These are phyloP conservation scores for Boletus vinaceobasis DNA, from an alignment of 768 basidiomycete genomes.

Conservation along the genomic window DNA sequence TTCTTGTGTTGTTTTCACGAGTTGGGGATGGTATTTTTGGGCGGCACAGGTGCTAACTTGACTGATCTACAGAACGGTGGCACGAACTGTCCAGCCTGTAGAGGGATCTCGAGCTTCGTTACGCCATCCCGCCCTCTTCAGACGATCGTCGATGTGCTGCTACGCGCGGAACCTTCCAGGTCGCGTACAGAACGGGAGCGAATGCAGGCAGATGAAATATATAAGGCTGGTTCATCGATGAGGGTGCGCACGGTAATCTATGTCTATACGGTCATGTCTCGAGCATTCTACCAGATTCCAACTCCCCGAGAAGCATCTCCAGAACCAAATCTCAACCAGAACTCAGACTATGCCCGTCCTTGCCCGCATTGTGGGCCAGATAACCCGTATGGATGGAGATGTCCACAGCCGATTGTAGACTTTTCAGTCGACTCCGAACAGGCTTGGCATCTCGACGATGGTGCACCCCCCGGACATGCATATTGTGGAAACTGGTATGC, in stretches of 20 bases:
- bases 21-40: not conserved
- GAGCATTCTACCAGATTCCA: constrained; percentile 53
- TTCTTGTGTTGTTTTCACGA: not conserved
- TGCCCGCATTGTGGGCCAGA: constrained; percentile 73
- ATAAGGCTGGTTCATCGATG: constrained; percentile 57
- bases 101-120: constrained; percentile 63
- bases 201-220: constrained; percentile 80
- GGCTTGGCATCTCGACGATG: constrained; percentile 77
- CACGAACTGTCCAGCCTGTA: constrained; percentile 80
- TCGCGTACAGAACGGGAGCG: constrained; percentile 67
- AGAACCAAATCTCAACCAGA: constrained; percentile 65
- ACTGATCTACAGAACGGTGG: constrained; percentile 64
- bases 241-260: constrained; percentile 45
- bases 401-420: constrained; percentile 77
- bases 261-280: not conserved
- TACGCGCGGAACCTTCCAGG: constrained; percentile 68
- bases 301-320: constrained; percentile 73
- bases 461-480: constrained; percentile 73
- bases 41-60: constrained; percentile 9
- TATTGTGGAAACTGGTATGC: constrained; percentile 79
- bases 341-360: constrained; percentile 65
- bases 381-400: constrained; percentile 76
- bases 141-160: constrained; percentile 64
- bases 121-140: constrained; percentile 73
- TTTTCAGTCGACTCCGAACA: constrained; percentile 63